phyloP scores from a whole-genome alignment of 768 basidiomycete species.

The Lentinus tigrinus region DNA sequence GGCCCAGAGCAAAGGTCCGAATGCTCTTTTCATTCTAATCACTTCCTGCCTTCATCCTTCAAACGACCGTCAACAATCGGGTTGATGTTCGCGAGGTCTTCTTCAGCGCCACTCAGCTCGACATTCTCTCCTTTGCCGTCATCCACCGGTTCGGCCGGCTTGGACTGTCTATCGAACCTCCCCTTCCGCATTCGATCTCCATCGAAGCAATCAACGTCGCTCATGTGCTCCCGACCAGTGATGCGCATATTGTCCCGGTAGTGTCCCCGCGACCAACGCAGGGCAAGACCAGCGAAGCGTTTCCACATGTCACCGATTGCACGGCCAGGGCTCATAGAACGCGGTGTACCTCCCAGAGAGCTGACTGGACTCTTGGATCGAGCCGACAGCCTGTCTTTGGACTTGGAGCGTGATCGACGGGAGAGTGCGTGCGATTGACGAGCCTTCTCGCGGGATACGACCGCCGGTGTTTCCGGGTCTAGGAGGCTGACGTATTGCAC shows the following conservation, averaged over 20 bases:
- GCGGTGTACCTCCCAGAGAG: neutral
- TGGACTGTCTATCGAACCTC: slow-evolving; percentile 10
- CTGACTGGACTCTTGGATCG: slow-evolving; percentile 1
- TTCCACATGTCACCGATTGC: slow-evolving; percentile 46
- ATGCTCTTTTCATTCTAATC: too few relatives aligned
- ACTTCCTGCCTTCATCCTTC: slow-evolving; percentile 33
- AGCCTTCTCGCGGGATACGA: slow-evolving; percentile 49
- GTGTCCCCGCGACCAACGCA: slow-evolving; percentile 50
- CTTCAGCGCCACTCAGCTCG: slow-evolving; percentile 16
- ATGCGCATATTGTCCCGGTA: slow-evolving; percentile 61
- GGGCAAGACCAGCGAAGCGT: slow-evolving; percentile 39
- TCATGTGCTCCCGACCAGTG: slow-evolving; percentile 73
- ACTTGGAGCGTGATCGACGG: slow-evolving; percentile 15
- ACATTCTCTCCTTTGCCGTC: slow-evolving; percentile 10
- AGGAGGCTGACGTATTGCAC: slow-evolving; percentile 33
- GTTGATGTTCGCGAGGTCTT: slow-evolving; percentile 31
- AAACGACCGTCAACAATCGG: slow-evolving; percentile 36
- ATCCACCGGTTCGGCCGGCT: slow-evolving; percentile 5
- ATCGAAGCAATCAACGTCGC: slow-evolving; percentile 69
- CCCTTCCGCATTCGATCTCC: slow-evolving; percentile 36
- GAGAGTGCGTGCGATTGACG: slow-evolving; percentile 27
- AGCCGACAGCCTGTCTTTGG: slow-evolving; percentile 3
- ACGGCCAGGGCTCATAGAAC: slow-evolving; percentile 21
- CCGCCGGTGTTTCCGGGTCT: slow-evolving; percentile 41
- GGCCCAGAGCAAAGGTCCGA: too few relatives aligned